Evolutionary conservation across 768 basidiomycete species (phyloP), one percentile per base, ranked within the genome.

Genomic region (Artomyces pyxidatus): DNA sequence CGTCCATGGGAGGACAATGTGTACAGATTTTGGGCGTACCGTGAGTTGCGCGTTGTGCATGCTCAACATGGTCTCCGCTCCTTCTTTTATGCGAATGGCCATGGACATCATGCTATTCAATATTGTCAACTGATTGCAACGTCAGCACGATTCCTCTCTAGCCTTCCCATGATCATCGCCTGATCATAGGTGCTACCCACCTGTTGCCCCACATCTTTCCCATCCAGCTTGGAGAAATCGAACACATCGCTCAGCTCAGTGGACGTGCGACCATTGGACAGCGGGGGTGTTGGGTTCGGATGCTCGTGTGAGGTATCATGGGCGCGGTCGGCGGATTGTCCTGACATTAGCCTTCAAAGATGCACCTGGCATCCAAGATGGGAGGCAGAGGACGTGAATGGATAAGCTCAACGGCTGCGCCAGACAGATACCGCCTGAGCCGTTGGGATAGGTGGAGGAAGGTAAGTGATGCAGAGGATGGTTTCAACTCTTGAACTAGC

Each of bases 21-120:
- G 22, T 3, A 10, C 19, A 4, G 4, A 16, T 3, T 29, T 7
- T 6, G 30, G 39, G 41, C 22, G 32, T n/a, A 57, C 56, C 41
- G 49, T 39, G 7, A 57, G 49, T 16, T 42, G 49, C 4, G 47
- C 16, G 17, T 54, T 27, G 37, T 48, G 47, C 10, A 26, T 42
- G 4, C 50, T 23, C 17, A 57, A 40, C 11, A 55, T 42, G 16
- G 53, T 47, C 37, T 57, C 56, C 8, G 56, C 56, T 26, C 56
- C 56, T 32, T 55, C 56, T 27, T 57, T 55, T 37, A 52, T 57
- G n/a, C 53, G 44, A 17, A 55, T 45, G 11, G 56, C 56, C 16
- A 26, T 43, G n/a, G 37, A 45, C 56, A 57, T 57, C 56, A 51
- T 55, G 23, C 38, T 44, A 37, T 41, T 52, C 25, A 57, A 50